Percentiles rank a stretch among this genome's conserved stretches.
These are phyloP conservation scores for Penicillium tannophilum DNA, from an alignment of 495 filamentous ascomycete species.

Conservation along the genomic window DNA sequence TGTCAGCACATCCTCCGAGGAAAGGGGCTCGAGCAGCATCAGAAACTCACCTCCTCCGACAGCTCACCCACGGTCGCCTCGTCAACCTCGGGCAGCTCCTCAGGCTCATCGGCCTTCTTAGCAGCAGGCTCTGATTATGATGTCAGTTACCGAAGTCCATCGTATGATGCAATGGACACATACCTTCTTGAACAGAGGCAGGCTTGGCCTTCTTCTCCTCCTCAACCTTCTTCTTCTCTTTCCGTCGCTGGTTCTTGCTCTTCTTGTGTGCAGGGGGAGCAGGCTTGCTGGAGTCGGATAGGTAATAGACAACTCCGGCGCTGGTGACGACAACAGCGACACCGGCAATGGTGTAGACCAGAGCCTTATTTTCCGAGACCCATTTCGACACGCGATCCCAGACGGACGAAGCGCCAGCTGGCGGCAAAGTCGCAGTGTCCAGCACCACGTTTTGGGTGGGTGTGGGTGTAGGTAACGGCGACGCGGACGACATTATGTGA, in stretches of 20 bases:
- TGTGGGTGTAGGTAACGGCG: constrained; percentile 41
- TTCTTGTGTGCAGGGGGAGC: constrained; percentile 48
- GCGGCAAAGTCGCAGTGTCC: constrained; percentile 51
- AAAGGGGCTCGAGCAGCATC: not conserved
- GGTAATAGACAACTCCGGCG: constrained; percentile 90
- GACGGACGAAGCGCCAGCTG: constrained; percentile 63
- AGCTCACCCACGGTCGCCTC: constrained; percentile 72
- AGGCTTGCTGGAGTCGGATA: constrained; percentile 52
- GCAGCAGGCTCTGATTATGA: constrained; percentile 39
- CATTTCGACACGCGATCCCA: constrained; percentile 90
- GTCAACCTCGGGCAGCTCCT: constrained; percentile 83
- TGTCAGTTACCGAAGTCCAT: constrained; percentile 27
- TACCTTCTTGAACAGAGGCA: constrained; percentile 46
- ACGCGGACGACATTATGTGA: constrained; percentile 49
- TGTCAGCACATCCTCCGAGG: constrained; percentile 10
- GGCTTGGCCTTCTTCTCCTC: constrained; percentile 63
- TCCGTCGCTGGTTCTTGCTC: constrained; percentile 63
- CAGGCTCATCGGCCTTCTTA: constrained; percentile 63
- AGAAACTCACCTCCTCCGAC: constrained; percentile 60
- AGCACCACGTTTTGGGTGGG: constrained; percentile 48
- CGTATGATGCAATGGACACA: constrained; percentile 17
- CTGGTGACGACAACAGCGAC: constrained; percentile 87
- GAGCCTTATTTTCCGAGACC: constrained; percentile 91
- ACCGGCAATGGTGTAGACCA: constrained; percentile 94
- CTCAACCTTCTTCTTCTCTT: constrained; percentile 68